Evolutionary conservation across 2,329 filamentous ascomycete species (phyloP).

Genomic region (Ophiostoma fasciatum): DNA sequence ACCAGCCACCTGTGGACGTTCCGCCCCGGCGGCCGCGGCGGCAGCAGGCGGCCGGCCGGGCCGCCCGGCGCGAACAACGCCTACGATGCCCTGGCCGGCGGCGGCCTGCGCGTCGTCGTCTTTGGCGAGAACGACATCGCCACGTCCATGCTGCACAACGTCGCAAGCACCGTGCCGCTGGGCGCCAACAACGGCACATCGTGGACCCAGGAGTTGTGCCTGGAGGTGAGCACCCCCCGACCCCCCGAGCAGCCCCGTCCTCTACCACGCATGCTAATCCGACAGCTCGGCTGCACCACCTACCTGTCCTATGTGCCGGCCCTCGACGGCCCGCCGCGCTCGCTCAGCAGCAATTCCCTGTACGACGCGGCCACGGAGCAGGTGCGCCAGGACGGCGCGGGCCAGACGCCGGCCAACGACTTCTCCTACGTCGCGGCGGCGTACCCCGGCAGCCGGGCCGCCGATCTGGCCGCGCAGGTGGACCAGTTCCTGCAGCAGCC

Average conservation of each 20-base stretch:
- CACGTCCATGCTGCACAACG: constrained; percentile 14
- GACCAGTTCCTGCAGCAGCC: constrained; percentile 28
- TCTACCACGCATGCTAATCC: constrained; percentile 9
- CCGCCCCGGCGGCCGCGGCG: constrained; percentile 2
- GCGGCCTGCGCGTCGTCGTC: constrained; percentile 32
- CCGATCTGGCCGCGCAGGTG: constrained; percentile 31
- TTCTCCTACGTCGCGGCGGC: constrained; percentile 27
- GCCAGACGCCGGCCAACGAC: constrained; percentile 24
- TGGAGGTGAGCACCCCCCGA: constrained; percentile 32
- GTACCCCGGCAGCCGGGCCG: constrained; percentile 25
- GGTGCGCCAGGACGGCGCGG: constrained; percentile 16
- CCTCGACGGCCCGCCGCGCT: constrained; percentile 11
- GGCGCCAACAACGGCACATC: constrained; percentile 14
- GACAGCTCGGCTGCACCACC: constrained; percentile 29
- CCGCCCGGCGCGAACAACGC: constrained; percentile 5
- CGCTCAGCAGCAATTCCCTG: constrained; percentile 37
- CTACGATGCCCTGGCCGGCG: constrained; percentile 9
- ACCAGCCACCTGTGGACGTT: constrained; percentile 11
- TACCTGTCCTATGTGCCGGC: constrained; percentile 31
- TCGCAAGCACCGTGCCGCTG: constrained; percentile 11
- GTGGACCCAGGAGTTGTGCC: constrained; percentile 35
- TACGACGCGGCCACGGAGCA: constrained; percentile 33
- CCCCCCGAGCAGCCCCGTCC: no score
- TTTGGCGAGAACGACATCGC: constrained; percentile 36
- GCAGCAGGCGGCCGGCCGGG: background rate